Base-by-base conservation (phyloP, 2,329 filamentous ascomycete species). In the Tolypocladium ovalisporum region DNA sequence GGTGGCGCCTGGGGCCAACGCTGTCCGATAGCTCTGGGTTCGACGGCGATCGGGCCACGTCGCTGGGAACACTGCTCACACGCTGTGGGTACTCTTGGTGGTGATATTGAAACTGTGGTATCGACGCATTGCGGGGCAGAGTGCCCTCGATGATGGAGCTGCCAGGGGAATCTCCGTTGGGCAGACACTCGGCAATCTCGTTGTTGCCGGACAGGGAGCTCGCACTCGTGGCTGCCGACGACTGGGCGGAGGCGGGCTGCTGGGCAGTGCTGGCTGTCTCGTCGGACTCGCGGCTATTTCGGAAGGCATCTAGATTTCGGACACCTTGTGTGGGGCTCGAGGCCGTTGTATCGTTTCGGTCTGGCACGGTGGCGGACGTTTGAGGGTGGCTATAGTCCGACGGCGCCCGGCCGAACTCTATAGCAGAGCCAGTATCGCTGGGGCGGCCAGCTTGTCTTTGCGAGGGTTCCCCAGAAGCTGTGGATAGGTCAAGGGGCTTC, bases 41-140 rank as follows among this genome's bases (percentile, higher is more conserved):
- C 9, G 81, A 82, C 6, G 74, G 72, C 39, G 73, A 72, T 56
- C 74, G 73, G n/a, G 68, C 67, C 54, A 75, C 73, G 40, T 73
- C 76, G 58, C 68, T 70, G 39, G 73, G 70, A n/a, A 71, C 72
- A 63, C 71, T 79, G 54, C 71, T 71, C 57, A 75, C 72, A 32
- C 73, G 71, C 27, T 57, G 71, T 66, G 60, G 77, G 63, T 64
- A 75, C 1, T 76, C 68, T 54, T 83, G 83, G 62, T 86, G 83
- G 63, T 86, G 81, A 62, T 87, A 86, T 65, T 86, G 82, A 56
- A 86, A 76, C 61, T 78, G 79, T 13, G 82, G 80, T 10, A 85
- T 79, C 4, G 75, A 69, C 56, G 75, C 72, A 60, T 68, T 73
- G 56, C 70, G 73, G 7, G 71, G 65, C 54, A 72, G 65, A 55